Base-by-base conservation (phyloP, 106 monocot genomes). In the Dendrobium catenatum region DNA sequence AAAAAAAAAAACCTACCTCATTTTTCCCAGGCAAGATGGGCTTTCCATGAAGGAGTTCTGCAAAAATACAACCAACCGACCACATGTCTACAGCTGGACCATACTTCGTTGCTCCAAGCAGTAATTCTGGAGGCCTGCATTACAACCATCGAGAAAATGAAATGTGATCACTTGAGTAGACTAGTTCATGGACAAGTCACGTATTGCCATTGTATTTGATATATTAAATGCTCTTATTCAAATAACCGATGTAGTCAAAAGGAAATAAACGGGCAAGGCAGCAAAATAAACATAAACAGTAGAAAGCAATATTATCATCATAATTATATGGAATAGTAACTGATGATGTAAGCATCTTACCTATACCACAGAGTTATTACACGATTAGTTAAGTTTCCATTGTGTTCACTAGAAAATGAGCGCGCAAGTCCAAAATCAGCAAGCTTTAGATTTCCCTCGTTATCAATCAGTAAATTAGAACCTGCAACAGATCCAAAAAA, bases 31-130 rank as follows among this genome's bases (percentile, higher is more conserved):
- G 95, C 44, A 99, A 90, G 27, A 99, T 95, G 76, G 98, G 95
- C 81, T 95, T 99, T 55, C 95, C 95, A 83, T 91, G 83, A 8
- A 99, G 83, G 83, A 99, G 93, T 72, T 99, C 98, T 2, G 95
- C 98, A 89, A 99, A 99, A 27, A 99, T 95, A 84, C 98, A 99
- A 47, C 98, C 98, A 80, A 95, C 98, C 5, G 98, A 99, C 98
- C 98, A 99, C 98, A 99, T 99, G 81, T 99, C 98, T 47, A 99
- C 98, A 58, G 94, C 93, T 72, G 98, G 95, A 79, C 98, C 98
- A 88, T 99, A 99, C 61, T 95, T 93, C 46, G 98, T 99, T 51
- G 91, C 79, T 83, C 98, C 98, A 78, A 99, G 93, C 56, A 99
- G 82, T 73, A 99, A 84, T 74, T 99, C 98, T 64, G 98, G 98